These are phyloP conservation scores for Geranium brycei DNA, from an alignment of 345 rosid genomes.

Conservation along the genomic window DNA sequence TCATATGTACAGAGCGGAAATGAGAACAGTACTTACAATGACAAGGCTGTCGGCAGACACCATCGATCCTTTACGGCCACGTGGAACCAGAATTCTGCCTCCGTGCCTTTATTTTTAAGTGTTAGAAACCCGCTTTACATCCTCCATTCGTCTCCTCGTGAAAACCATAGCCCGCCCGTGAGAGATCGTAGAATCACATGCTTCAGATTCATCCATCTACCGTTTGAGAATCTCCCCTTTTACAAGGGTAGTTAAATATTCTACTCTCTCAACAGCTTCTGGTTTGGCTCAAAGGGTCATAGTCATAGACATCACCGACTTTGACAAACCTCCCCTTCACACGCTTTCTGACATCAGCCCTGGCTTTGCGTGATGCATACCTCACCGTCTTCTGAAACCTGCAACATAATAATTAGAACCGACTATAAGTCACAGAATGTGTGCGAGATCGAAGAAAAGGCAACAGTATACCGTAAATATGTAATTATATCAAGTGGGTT, in stretches of 20 bases:
- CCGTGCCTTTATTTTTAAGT: constrained; percentile 1
- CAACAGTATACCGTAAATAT: too few relatives aligned
- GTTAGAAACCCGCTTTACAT: neutral
- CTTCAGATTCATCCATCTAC: constrained; percentile 3
- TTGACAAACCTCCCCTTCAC: constrained; percentile 94
- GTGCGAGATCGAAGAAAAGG: too few relatives aligned
- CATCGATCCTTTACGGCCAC: neutral
- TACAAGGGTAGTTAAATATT: constrained; percentile 12
- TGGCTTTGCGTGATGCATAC: constrained; percentile 94
- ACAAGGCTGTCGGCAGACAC: too few relatives aligned
- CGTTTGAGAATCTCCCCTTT: constrained; percentile 12
- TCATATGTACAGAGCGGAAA: neutral
- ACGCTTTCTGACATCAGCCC: constrained; percentile 94
- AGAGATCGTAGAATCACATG: constrained; percentile 5
- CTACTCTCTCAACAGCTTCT: constrained; percentile 68
- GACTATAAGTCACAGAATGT: too few relatives aligned
- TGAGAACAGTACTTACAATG: neutral
- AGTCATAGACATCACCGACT: constrained; percentile 93
- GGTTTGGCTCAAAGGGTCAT: constrained; percentile 68
- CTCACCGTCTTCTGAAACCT: constrained; percentile 94
- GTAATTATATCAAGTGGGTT: neutral
- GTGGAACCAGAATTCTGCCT: neutral
- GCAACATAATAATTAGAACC: too few relatives aligned
- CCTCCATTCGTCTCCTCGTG: neutral
- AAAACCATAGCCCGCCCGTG: constrained; percentile 4